Base-by-base conservation (phyloP, 208 protist genomes). In the Wallacemonas sp. region DNA sequence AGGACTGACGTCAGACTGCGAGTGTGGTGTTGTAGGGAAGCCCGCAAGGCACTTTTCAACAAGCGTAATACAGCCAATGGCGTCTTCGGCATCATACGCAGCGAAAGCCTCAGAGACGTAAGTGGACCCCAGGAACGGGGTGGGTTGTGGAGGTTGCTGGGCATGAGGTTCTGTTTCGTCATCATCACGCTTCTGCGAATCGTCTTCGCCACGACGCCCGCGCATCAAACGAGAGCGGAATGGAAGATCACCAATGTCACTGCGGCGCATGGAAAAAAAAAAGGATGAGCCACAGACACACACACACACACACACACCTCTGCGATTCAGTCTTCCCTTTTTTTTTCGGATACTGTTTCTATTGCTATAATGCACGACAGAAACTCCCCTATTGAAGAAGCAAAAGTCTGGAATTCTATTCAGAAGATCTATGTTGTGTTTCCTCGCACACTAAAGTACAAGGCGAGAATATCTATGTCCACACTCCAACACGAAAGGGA, bases 171-270 rank as follows among this genome's bases (percentile, higher is more conserved):
- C 19, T 17, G 8, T 14, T 6, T 47, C 34, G 34, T 4, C 34
- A 12, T 38, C 34, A 12, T n/a, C n/a, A n/a, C n/a, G n/a, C n/a
- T n/a, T n/a, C n/a, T n/a, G n/a, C n/a, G n/a, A n/a, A n/a, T n/a
- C n/a, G 14, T 41, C 36, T 6, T 41, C 36, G 14, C 36, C 36
- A 41, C 36, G 14, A 6, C 36, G 44, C 6, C 9, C 30, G 26
- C 52, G 52, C 52, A 58, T 58, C 52, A 24, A 58, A 21, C 30
- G 23, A 3, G 52, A 58, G 30, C 52, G 52, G 32, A 58, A 58
- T 5, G 52, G 52, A 33, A 58, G 32, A 16, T 58, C 30, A 23
- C 38, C 16, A 16, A 58, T 5, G 3, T 29, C 8, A 16, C 32
- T 14, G 16, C 30, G 30, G 11, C 23, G 24, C 52, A 58, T 58